Conservation (phyloP, 352 stramenopile genomes). For the Salisapilia sapeloensis region DNA sequence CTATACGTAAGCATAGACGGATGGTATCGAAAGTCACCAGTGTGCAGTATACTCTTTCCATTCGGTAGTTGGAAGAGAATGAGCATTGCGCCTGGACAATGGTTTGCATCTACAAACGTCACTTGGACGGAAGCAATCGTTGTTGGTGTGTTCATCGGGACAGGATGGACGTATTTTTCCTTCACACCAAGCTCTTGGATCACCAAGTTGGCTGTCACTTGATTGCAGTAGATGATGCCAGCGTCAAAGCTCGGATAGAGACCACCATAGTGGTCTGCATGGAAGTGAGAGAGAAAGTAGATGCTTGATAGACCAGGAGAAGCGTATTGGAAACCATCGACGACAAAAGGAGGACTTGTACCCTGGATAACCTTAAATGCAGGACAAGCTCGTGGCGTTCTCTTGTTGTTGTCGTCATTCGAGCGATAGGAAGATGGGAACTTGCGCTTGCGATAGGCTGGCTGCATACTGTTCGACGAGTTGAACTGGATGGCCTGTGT, state of each 20-base stretch:
- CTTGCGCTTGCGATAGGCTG: slow-evolving; percentile 1
- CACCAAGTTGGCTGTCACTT: slow-evolving; percentile 84
- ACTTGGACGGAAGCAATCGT: slow-evolving; percentile 81
- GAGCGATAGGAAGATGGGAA: background rate
- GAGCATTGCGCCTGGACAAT: slow-evolving; percentile 92
- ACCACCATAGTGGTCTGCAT: slow-evolving; percentile 93
- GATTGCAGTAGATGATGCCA: slow-evolving; percentile 92
- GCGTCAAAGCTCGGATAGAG: slow-evolving; percentile 78
- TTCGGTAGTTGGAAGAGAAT: slow-evolving; percentile 85
- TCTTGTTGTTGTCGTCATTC: slow-evolving; percentile 4
- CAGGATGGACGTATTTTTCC: slow-evolving; percentile 80
- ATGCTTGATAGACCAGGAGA: slow-evolving; percentile 51
- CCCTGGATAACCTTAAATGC: slow-evolving; percentile 70
- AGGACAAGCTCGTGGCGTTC: slow-evolving; percentile 17
- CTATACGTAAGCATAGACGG: slow-evolving; percentile 50
- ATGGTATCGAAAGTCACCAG: slow-evolving; percentile 75
- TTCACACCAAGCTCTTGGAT: slow-evolving; percentile 85
- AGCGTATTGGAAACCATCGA: slow-evolving; percentile 78
- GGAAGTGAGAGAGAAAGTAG: slow-evolving; percentile 97
- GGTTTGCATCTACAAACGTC: slow-evolving; percentile 92
- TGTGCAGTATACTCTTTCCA: slow-evolving; percentile 84
- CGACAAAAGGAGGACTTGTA: slow-evolving; percentile 66
- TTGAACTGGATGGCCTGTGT: slow-evolving; percentile 28
- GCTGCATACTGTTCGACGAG: no score
- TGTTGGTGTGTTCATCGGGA: slow-evolving; percentile 82